Conservation (phyloP, 345 rosid species). For the Brassica rapa region DNA sequence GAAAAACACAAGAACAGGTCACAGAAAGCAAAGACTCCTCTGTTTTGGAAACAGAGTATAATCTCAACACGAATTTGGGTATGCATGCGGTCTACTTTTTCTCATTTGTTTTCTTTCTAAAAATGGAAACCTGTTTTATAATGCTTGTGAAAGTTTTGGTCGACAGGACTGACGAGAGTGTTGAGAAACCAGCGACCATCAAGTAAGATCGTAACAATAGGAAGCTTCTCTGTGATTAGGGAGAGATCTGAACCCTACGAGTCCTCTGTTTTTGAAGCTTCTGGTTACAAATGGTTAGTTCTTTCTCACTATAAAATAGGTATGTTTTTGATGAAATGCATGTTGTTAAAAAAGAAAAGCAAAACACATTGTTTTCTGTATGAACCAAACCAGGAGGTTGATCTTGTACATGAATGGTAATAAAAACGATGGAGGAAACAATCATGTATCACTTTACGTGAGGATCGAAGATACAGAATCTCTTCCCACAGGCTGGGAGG, state of each 20-base stretch:
- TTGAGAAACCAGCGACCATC: slow-evolving; percentile 35
- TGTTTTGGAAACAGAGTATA: not conserved
- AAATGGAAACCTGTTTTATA: not conserved
- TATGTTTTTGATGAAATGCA: too few relatives aligned
- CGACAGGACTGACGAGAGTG: slow-evolving; percentile 26
- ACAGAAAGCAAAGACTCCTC: slow-evolving; percentile 6
- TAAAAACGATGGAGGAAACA: too few relatives aligned
- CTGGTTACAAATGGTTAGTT: slow-evolving; percentile 37
- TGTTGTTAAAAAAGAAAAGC: too few relatives aligned
- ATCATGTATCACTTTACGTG: slow-evolving; percentile 11
- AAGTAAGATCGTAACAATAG: slow-evolving; percentile 41
- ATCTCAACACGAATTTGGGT: slow-evolving; percentile 1
- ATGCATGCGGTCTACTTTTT: not conserved
- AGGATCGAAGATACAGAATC: slow-evolving; percentile 30
- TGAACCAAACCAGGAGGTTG: not conserved
- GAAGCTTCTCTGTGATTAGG: slow-evolving; percentile 34
- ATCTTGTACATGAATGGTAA: too few relatives aligned
- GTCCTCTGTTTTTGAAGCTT: slow-evolving; percentile 42
- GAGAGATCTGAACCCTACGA: slow-evolving; percentile 28
- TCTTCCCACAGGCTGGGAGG: slow-evolving; percentile 40
- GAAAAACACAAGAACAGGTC: not conserved
- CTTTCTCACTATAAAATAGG: too few relatives aligned
- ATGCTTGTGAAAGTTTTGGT: not conserved
- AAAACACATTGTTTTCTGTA: not conserved
- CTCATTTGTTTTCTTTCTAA: not conserved